Percentiles rank a stretch among this genome's conserved stretches.
Evolutionary conservation across 1,284 basidiomycete genomes (phyloP).

Genomic region (Cutaneotrichosporon cutaneum): DNA sequence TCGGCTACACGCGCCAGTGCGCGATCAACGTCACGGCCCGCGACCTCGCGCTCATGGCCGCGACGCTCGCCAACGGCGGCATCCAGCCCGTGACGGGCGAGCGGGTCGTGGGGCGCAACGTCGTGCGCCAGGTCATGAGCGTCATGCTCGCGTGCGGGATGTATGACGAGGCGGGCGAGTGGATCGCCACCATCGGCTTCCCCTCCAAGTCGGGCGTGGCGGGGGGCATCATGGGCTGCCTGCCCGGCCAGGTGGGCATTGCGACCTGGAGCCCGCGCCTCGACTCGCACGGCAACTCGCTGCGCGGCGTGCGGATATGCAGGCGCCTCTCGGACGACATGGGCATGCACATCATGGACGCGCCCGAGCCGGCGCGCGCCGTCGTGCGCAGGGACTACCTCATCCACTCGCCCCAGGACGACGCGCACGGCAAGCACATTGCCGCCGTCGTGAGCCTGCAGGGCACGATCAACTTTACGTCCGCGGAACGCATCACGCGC

Average conservation of each 20-base stretch:
- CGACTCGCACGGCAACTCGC: constrained; percentile 19
- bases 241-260: constrained; percentile 23
- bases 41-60: constrained; percentile 25
- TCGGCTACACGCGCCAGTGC: constrained; percentile 24
- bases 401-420: constrained; percentile 11
- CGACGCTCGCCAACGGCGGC: constrained; percentile 24
- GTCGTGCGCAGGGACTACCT: constrained; percentile 23
- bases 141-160: constrained; percentile 28
- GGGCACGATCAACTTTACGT: constrained; percentile 24
- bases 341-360: constrained; percentile 27
- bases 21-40: constrained; percentile 19
- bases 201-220: constrained; percentile 24
- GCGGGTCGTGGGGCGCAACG: constrained; percentile 16
- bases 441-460: constrained; percentile 19
- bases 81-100: constrained; percentile 24
- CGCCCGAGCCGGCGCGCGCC: constrained; percentile 21
- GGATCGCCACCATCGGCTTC: constrained; percentile 19
- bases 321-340: constrained; percentile 21
- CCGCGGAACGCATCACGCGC: constrained; percentile 24
- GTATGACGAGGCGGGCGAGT: constrained; percentile 26
- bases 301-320: constrained; percentile 22
- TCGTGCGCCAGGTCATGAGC: constrained; percentile 21
- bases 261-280: constrained; percentile 23
- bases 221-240: constrained; percentile 22
- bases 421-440: neutral